These are phyloP conservation scores for Asterophora parasitica DNA, from an alignment of 768 basidiomycete species.

Conservation along the genomic window DNA sequence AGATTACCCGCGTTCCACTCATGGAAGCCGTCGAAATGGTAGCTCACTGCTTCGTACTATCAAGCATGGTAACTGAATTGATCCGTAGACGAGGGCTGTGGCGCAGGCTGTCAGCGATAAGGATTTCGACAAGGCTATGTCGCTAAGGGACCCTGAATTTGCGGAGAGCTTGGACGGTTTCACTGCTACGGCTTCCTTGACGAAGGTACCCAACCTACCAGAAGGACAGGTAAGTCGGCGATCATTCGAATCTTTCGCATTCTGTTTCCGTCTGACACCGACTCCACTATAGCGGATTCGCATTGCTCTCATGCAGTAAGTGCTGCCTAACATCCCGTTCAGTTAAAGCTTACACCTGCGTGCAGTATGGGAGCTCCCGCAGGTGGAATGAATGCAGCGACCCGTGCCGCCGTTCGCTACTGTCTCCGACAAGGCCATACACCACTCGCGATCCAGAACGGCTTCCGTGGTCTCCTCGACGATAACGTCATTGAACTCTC, in stretches of 20 bases:
- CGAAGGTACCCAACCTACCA: conserved; percentile 50
- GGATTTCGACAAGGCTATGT: conserved; percentile 85
- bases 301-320: conserved; percentile 81
- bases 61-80: not conserved
- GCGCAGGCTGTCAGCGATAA: conserved; percentile 74
- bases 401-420: conserved; percentile 89
- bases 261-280: conserved; percentile 5
- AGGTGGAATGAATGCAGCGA: conserved; percentile 98
- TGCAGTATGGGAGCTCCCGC: conserved; percentile 91
- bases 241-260: not conserved
- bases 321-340: conserved; percentile 1
- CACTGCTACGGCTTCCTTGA: conserved; percentile 60
- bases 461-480: conserved; percentile 91
- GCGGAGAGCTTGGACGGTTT: conserved; percentile 85
- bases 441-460: conserved; percentile 91
- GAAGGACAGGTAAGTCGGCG: conserved; percentile 34
- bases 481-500: conserved; percentile 81
- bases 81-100: conserved; percentile 74
- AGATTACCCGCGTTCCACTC: conserved; percentile 86
- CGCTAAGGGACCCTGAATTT: conserved; percentile 89
- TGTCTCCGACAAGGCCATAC: conserved; percentile 90
- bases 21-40: conserved; percentile 93
- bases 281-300: conserved; percentile 56
- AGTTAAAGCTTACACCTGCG: conserved; percentile 1
- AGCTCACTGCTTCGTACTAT: conserved; percentile 9